Percentiles rank a stretch among this genome's conserved stretches.
Evolutionary conservation across 495 filamentous ascomycete species (phyloP).

Genomic region (Hyaloscypha bicolor): DNA sequence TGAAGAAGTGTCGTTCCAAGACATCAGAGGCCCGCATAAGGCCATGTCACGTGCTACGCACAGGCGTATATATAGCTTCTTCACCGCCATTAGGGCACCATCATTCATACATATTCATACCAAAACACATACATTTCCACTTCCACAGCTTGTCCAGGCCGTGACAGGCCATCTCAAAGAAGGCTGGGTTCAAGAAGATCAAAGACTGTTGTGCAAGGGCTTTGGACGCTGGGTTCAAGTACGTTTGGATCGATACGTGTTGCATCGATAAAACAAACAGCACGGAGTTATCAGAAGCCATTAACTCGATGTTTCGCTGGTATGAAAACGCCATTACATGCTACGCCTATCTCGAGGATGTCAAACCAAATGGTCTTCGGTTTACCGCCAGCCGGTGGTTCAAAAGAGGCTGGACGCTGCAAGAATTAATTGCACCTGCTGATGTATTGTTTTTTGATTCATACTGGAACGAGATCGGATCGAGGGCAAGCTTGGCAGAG

Average conservation of each 20-base stretch:
- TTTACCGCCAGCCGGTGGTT: neutral
- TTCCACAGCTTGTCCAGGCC: too few species aligned
- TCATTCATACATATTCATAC: too few species aligned
- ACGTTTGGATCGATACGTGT: slow-evolving; percentile 14
- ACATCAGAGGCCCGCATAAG: neutral
- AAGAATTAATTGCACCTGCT: slow-evolving; percentile 16
- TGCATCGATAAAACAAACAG: slow-evolving; percentile 33
- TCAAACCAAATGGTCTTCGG: neutral
- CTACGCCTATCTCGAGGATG: slow-evolving; percentile 5
- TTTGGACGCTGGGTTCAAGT: neutral
- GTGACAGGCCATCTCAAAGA: neutral
- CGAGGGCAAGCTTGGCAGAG: neutral
- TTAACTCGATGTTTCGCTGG: neutral
- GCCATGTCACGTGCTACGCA: too few species aligned
- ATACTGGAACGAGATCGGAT: slow-evolving; percentile 3
- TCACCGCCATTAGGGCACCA: too few species aligned
- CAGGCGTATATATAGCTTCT: too few species aligned
- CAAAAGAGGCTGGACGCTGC: neutral
- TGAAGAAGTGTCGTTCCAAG: slow-evolving; percentile 13
- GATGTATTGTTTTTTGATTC: neutral
- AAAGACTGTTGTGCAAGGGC: neutral
- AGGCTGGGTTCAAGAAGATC: slow-evolving; percentile 11
- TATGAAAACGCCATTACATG: neutral
- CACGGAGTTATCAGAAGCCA: neutral
- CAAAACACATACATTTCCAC: too few species aligned